Conservation (phyloP, 1,284 basidiomycete species). For the Microbotryum scabiosae region DNA sequence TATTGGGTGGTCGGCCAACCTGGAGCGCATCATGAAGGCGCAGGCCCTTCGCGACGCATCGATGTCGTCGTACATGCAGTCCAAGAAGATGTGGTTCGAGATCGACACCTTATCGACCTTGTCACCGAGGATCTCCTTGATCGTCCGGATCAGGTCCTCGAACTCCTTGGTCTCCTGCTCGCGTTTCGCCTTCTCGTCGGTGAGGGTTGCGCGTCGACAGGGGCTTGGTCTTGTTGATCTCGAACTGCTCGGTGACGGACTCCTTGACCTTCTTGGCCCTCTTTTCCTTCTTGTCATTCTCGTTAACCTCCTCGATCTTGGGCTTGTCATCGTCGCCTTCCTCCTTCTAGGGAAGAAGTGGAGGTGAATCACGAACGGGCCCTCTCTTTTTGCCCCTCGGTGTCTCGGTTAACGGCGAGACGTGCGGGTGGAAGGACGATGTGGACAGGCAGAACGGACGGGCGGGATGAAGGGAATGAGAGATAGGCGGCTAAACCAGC, state of each 20-base stretch:
- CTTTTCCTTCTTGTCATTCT: conserved; percentile 77
- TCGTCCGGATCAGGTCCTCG: conserved; percentile 81
- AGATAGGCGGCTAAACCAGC: too few species aligned
- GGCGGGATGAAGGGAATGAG: too few species aligned
- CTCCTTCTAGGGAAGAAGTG: too few species aligned
- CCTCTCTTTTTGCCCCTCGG: too few species aligned
- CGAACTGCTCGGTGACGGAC: conserved; percentile 80
- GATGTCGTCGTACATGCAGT: too few species aligned
- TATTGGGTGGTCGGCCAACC: too few species aligned
- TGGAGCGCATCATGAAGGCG: too few species aligned
- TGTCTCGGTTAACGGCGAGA: too few species aligned
- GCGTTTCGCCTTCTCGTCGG: conserved; percentile 84
- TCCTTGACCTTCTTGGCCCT: conserved; percentile 78
- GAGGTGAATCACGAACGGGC: too few species aligned
- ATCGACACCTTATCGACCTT: conserved; percentile 99
- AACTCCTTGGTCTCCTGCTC: conserved; percentile 82
- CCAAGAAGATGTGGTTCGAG: conserved; percentile 97
- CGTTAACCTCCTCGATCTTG: conserved; percentile 71
- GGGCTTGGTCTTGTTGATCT: conserved; percentile 99
- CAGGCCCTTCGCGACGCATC: too few species aligned
- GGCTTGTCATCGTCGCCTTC: conserved; percentile 62
- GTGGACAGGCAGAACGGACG: too few species aligned
- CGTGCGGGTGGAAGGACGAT: too few species aligned
- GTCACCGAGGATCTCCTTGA: conserved; percentile 98
- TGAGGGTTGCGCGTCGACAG: conserved; percentile 98